Conservation (phyloP, 371 early-diverging fungal genomes). For the Mortierella sp. region DNA sequence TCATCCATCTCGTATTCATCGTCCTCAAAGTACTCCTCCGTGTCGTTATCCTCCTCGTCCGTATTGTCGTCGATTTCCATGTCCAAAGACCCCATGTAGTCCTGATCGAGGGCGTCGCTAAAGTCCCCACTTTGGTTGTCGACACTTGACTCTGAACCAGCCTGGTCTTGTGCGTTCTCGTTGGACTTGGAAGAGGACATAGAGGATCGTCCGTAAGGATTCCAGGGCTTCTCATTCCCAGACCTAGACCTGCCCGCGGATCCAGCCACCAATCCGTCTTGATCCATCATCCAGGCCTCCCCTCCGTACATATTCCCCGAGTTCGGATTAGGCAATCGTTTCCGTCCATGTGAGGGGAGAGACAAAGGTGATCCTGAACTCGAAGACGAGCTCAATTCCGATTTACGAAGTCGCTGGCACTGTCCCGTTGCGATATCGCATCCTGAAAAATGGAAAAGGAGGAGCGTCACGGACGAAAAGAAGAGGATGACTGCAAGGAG, state of each 20-base stretch:
- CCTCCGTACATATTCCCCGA: constrained; percentile 8
- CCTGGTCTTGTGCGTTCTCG: not conserved
- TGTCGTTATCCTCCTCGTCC: not conserved
- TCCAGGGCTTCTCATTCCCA: constrained; percentile 11
- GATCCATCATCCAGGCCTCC: constrained; percentile 14
- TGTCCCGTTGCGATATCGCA: constrained; percentile 42
- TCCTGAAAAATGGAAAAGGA: constrained; percentile 31
- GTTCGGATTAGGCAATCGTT: not conserved
- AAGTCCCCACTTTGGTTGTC: not conserved
- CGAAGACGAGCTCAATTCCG: not conserved
- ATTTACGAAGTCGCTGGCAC: constrained; percentile 21
- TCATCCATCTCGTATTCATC: constrained; percentile 1
- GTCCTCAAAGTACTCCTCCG: not conserved
- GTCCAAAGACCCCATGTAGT: not conserved
- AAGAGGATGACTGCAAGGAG: constrained; percentile 24
- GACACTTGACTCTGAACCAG: not conserved
- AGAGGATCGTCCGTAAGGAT: not conserved
- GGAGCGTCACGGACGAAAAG: constrained; percentile 36
- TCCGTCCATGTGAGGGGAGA: not conserved
- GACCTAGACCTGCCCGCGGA: constrained; percentile 10
- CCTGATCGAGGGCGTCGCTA: no score
- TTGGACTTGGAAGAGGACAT: not conserved
- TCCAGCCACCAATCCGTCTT: not conserved
- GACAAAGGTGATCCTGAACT: not conserved
- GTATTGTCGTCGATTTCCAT: not conserved